Percentiles rank a stretch among this genome's conserved stretches.
Evolutionary conservation across 208 protist genomes (phyloP).

Genomic region (Trypanosoma mega): DNA sequence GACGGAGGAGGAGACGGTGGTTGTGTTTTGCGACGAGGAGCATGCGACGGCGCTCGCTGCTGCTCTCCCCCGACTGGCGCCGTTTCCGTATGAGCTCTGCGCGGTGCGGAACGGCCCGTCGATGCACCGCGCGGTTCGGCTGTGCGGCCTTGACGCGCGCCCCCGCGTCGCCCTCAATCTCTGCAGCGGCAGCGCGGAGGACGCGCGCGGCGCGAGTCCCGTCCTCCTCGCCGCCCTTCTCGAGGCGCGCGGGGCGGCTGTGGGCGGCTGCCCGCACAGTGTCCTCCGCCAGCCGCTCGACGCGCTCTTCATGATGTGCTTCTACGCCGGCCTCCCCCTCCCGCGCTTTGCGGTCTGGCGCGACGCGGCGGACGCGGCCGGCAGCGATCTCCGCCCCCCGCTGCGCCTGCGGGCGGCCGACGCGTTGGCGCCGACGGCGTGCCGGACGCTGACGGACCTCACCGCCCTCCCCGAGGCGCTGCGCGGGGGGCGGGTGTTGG

Average conservation of each 20-base stretch:
- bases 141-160: constrained; percentile 22
- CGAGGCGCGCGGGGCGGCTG: constrained; percentile 34
- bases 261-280: constrained; percentile 54
- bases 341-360: constrained; percentile 54
- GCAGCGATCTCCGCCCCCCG: constrained; percentile 23
- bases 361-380: constrained; percentile 21
- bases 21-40: constrained; percentile 27
- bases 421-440: constrained; percentile 28
- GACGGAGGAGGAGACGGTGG: constrained; percentile 26
- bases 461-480: constrained; percentile 22
- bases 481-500: constrained; percentile 35
- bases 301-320: constrained; percentile 73
- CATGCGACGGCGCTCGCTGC: constrained; percentile 1
- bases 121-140: constrained; percentile 36
- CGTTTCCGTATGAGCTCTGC: constrained; percentile 34
- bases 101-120: constrained; percentile 29
- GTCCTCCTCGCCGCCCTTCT: constrained; percentile 43
- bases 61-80: not conserved
- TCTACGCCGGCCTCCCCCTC: constrained; percentile 64
- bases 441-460: constrained; percentile 18
- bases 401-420: constrained; percentile 23
- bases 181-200: constrained; percentile 39
- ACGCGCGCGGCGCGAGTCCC: constrained; percentile 30
- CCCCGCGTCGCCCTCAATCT: constrained; percentile 50
- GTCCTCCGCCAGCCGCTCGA: constrained; percentile 58